Evolutionary conservation across 2,329 filamentous ascomycete genomes (phyloP).

Genomic region (Colletotrichum tropicale): DNA sequence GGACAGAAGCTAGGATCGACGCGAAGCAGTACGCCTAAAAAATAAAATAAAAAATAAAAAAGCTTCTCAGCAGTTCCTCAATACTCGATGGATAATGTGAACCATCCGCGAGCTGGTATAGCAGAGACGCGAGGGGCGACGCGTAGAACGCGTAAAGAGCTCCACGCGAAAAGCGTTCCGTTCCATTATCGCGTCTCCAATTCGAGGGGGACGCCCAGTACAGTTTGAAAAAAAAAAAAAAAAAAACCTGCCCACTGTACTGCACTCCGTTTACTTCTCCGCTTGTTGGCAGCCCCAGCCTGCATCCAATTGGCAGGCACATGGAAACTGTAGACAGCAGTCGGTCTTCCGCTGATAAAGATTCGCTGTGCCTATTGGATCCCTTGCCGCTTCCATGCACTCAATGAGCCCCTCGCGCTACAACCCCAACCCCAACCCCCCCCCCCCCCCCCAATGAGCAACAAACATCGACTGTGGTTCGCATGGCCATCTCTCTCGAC

Average conservation of each 20-base stretch:
- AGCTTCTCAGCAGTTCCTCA: neutral
- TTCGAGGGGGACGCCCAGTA: neutral
- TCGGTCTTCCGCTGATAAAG: neutral
- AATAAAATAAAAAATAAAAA: neutral
- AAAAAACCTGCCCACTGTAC: neutral
- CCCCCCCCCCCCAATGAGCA: neutral
- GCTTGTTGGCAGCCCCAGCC: neutral
- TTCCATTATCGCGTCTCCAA: neutral
- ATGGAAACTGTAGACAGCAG: neutral
- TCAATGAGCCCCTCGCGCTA: neutral
- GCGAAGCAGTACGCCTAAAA: neutral
- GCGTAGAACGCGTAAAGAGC: neutral
- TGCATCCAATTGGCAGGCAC: neutral
- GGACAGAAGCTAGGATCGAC: neutral
- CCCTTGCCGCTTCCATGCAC: neutral
- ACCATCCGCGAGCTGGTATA: neutral
- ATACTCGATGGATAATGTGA: neutral
- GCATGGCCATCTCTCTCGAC: neutral
- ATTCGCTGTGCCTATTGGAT: neutral
- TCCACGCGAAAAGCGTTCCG: neutral
- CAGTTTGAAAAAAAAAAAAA: neutral
- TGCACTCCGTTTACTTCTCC: neutral
- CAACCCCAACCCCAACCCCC: too few species aligned
- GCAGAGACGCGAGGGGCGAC: neutral
- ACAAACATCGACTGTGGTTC: neutral